Evolutionary conservation across 345 rosid species (phyloP), one percentile per base, ranked within the genome.

Genomic region (Odontarrhena argentea): DNA sequence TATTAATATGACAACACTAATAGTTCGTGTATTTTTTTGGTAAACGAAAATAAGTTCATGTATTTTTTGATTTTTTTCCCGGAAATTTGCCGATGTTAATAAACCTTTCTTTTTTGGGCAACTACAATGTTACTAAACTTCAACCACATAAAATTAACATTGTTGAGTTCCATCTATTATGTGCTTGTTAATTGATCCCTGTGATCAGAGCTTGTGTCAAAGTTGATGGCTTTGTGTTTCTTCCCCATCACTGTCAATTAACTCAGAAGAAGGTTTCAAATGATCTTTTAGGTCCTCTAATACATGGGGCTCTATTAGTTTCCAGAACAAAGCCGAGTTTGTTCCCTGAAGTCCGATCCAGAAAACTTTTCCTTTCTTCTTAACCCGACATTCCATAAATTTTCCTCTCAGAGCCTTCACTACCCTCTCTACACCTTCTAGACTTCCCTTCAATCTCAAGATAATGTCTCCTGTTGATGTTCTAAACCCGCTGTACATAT

Each of bases 281-380:
- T 48, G 44, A 67, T 80, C 86, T 82, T 77, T 80, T 53, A 83
- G 47, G 50, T 77, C 82, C 9, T 80, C 86, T 43, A 85, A 71
- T 28, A 94, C 74, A 40, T 83, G 64, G 6, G 92, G 87, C 63
- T 83, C 95, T 28, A 87, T 79, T 67, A 90, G 63, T 60, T 91
- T 81, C 95, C 89, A 83, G 55, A 88, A 86, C 80, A 60, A 70
- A 8, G 67, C 67, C 5, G 97, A 81, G 71, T 83, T 78, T 56
- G 56, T 73, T 69, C 92, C 92, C 1, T 82, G 76, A 56, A 93
- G 77, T n/a, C 99, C 96, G 5, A 93, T 73, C 96, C 96, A 90
- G 61, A 76, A 88, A 18, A 80, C 80, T 67, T 68, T 77, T 65
- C 97, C 89, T 67, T 82, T 94, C 76, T 80, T 84, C 81, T 85